A percentile compares a stretch with the other conserved stretches of the same genome.
These are phyloP conservation scores for Beauveria brongniartii DNA, from an alignment of 2,329 filamentous ascomycete genomes.

Conservation along the genomic window DNA sequence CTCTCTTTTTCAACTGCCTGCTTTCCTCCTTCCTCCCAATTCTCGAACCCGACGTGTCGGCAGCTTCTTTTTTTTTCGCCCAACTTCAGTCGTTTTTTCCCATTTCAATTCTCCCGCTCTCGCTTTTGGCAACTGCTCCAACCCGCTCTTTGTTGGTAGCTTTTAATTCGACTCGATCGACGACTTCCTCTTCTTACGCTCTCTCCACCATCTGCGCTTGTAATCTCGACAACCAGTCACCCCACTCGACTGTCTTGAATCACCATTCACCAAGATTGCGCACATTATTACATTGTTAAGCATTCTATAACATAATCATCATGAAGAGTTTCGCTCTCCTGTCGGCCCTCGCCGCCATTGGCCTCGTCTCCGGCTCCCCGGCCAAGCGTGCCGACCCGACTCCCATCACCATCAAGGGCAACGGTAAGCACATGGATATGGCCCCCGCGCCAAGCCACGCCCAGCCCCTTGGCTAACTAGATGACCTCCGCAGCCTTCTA, in stretches of 20 bases:
- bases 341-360: conserved; percentile 39
- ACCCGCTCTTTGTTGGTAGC: conserved; percentile 31
- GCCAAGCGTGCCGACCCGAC: conserved; percentile 46
- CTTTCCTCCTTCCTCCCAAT: conserved; percentile 3
- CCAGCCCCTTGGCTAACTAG: background rate
- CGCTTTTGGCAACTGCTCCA: conserved; percentile 17
- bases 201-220: conserved; percentile 13
- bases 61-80: conserved; percentile 10
- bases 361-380: conserved; percentile 38
- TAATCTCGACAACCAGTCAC: conserved; percentile 7
- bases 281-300: background rate
- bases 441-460: background rate
- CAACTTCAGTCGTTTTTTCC: conserved; percentile 15
- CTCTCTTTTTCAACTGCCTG: conserved; percentile 14
- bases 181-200: conserved; percentile 14
- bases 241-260: conserved; percentile 12
- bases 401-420: conserved; percentile 45
- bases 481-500: conserved; percentile 41
- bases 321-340: conserved; percentile 44
- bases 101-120: background rate
- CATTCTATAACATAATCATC: conserved; percentile 19
- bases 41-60: conserved; percentile 13
- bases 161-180: conserved; percentile 13
- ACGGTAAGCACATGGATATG: conserved; percentile 35
- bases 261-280: background rate